These are phyloP conservation scores for Delphinella strobiligena DNA, from an alignment of 2,329 filamentous ascomycete genomes.

Conservation along the genomic window DNA sequence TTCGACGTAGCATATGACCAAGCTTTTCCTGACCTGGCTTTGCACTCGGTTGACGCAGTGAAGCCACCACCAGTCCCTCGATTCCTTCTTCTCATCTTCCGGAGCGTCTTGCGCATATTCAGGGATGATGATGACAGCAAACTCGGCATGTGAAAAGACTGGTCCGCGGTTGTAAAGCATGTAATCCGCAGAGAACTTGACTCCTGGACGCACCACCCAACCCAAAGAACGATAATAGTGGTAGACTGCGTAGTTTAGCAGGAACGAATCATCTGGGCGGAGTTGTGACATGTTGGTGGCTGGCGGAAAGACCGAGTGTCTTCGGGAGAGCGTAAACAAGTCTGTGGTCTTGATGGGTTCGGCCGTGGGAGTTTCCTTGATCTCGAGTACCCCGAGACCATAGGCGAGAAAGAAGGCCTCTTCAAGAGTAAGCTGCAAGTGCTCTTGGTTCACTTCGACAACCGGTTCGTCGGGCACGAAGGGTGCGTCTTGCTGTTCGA, in stretches of 20 bases:
- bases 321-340: constrained; percentile 45
- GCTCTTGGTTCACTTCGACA: constrained; percentile 51
- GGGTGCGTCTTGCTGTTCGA: not conserved
- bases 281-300: constrained; percentile 29
- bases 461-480: constrained; percentile 8
- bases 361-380: constrained; percentile 29
- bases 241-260: constrained; percentile 79
- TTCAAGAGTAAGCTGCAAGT: constrained; percentile 81
- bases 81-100: constrained; percentile 35
- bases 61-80: constrained; percentile 65
- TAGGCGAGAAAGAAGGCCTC: constrained; percentile 88
- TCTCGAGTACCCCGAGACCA: constrained; percentile 58
- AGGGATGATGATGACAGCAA: constrained; percentile 73
- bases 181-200: constrained; percentile 93
- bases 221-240: constrained; percentile 93
- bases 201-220: constrained; percentile 83
- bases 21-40: constrained; percentile 76
- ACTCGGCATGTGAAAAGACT: constrained; percentile 90
- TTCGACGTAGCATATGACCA: constrained; percentile 85
- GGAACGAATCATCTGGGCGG: constrained; percentile 68
- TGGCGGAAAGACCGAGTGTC: constrained; percentile 15
- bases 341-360: constrained; percentile 29
- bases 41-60: constrained; percentile 85
- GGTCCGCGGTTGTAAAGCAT: constrained; percentile 89
- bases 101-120: constrained; percentile 48